These are phyloP conservation scores for Ganoderma sinense DNA, from an alignment of 1,284 basidiomycete genomes.

Conservation along the genomic window DNA sequence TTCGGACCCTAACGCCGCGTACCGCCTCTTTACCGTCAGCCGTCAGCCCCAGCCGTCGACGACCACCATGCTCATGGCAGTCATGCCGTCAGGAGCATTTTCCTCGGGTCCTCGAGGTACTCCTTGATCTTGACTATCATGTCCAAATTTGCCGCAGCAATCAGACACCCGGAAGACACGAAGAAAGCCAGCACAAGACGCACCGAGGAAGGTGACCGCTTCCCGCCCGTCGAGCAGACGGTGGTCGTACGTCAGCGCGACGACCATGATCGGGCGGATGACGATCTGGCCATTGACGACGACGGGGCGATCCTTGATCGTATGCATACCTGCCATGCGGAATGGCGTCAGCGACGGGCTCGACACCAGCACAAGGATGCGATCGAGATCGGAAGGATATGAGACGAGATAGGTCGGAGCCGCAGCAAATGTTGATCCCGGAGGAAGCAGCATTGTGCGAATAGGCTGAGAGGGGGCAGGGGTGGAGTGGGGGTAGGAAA, in stretches of 20 bases:
- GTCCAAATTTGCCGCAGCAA: not conserved
- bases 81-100: conserved; percentile 62
- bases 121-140: conserved; percentile 71
- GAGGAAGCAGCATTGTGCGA: not conserved
- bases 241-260: conserved; percentile 96
- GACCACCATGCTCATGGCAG: conserved; percentile 1
- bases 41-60: not conserved
- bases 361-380: not conserved
- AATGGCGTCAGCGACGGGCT: conserved; percentile 13
- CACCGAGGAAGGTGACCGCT: conserved; percentile 97
- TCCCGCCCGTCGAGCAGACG: conserved; percentile 95
- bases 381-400: not conserved
- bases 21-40: not conserved
- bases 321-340: conserved; percentile 80
- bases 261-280: conserved; percentile 96
- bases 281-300: conserved; percentile 96
- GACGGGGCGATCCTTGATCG: conserved; percentile 94
- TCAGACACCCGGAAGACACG: not conserved
- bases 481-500: not conserved
- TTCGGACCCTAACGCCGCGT: not conserved
- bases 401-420: not conserved
- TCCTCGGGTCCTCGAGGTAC: conserved; percentile 73
- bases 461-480: not conserved
- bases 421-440: conserved; percentile 14
- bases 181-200: conserved; percentile 40